phyloP scores from a whole-genome alignment of 352 stramenopile genomes.

The Globisporangium polare region DNA sequence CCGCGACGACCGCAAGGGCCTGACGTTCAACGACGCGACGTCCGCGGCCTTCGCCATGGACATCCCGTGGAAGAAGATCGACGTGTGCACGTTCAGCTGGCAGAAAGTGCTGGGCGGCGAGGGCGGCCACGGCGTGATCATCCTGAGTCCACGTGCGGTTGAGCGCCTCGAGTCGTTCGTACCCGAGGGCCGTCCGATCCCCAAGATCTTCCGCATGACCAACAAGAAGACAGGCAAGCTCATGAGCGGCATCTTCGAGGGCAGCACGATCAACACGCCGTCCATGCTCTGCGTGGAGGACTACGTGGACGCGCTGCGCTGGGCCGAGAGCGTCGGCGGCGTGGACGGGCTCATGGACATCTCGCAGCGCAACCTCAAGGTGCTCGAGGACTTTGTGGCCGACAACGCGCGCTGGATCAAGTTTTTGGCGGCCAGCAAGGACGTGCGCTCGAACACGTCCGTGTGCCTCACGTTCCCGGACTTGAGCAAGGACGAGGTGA shows the following conservation, averaged over 20 bases:
- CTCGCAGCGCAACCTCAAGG: conserved; percentile 92
- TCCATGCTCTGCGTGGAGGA: conserved; percentile 99
- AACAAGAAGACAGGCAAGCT: conserved; percentile 96
- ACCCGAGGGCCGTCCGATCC: conserved; percentile 87
- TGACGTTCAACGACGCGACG: conserved; percentile 98
- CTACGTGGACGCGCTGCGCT: conserved; percentile 97
- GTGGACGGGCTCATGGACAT: conserved; percentile 92
- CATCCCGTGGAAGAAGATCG: conserved; percentile 98
- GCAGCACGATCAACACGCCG: conserved; percentile 99
- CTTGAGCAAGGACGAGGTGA: conserved; percentile 92
- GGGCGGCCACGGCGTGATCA: conserved; percentile 96
- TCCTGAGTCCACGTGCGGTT: conserved; percentile 95
- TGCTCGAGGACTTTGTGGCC: conserved; percentile 96
- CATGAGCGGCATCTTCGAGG: conserved; percentile 94
- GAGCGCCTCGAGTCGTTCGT: conserved; percentile 96
- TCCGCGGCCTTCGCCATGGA: conserved; percentile 98
- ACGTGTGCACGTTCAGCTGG: conserved; percentile 99
- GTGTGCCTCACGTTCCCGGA: conserved; percentile 96
- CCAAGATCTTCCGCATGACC: conserved; percentile 99
- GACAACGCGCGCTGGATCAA: conserved; percentile 95
- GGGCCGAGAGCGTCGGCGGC: conserved; percentile 94
- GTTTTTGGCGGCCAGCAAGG: conserved; percentile 94
- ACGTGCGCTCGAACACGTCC: conserved; percentile 94
- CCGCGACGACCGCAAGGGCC: conserved; percentile 88
- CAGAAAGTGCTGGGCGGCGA: conserved; percentile 99